A percentile compares a stretch with the other conserved stretches of the same genome.
phyloP scores from a whole-genome alignment of 352 stramenopile species.

The Globisporangium nodosum region DNA sequence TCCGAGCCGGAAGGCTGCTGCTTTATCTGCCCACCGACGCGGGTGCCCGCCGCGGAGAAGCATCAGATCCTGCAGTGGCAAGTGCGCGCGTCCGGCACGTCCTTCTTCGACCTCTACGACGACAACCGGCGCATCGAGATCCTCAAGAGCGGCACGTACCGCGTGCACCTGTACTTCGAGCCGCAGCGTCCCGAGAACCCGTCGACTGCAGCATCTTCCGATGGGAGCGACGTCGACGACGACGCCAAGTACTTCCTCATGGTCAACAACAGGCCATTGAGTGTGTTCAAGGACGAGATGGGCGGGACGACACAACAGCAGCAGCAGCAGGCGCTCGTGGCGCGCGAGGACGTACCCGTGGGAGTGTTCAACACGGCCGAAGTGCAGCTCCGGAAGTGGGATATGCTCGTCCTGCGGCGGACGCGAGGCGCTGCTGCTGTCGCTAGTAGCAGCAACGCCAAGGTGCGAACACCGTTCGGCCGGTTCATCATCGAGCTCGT shows the following conservation, averaged over 20 bases:
- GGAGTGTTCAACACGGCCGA: slow-evolving; percentile 1
- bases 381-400: slow-evolving; percentile 4
- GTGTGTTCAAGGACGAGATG: slow-evolving; percentile 3
- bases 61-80: slow-evolving; percentile 7
- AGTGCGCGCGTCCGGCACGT: neutral
- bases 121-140: slow-evolving; percentile 7
- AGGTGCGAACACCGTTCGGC: neutral
- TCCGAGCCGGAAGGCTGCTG: slow-evolving; percentile 3
- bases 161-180: slow-evolving; percentile 5
- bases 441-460: neutral
- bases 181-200: neutral
- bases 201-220: neutral
- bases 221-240: neutral
- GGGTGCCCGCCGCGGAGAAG: neutral
- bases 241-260: slow-evolving; percentile 3
- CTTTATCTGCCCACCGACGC: slow-evolving; percentile 3
- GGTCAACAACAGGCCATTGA: slow-evolving; percentile 5
- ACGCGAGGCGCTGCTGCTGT: neutral
- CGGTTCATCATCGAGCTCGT: slow-evolving; percentile 6
- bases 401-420: slow-evolving; percentile 5
- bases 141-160: neutral
- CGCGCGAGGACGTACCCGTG: neutral
- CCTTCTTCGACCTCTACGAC: slow-evolving; percentile 9
- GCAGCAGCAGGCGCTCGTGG: neutral
- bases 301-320: neutral